phyloP scores from a whole-genome alignment of 169 alveolate genomes.

The Plasmodium relictum region DNA sequence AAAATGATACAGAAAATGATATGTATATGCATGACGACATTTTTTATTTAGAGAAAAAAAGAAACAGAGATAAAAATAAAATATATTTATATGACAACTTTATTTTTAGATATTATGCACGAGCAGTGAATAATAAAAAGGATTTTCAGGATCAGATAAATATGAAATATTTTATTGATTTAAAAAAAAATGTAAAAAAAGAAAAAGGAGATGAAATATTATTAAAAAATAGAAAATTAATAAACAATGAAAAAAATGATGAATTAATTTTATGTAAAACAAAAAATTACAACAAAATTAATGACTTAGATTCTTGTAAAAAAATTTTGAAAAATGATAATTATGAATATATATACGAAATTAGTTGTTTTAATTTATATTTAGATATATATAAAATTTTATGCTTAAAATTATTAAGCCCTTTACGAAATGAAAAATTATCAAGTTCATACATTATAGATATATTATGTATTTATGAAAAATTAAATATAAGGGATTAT shows the following conservation, averaged over 20 bases:
- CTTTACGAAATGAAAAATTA: constrained; percentile 19
- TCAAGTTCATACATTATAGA: constrained; percentile 2
- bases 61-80: constrained; percentile 53
- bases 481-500: constrained; percentile 62
- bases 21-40: constrained; percentile 52
- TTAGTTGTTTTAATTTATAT: constrained; percentile 33
- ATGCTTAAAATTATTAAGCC: constrained; percentile 33
- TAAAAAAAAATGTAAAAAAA: neutral
- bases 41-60: constrained; percentile 38
- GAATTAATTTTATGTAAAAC: neutral
- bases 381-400: constrained; percentile 63
- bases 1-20: neutral
- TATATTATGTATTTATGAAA: constrained; percentile 49
- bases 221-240: neutral
- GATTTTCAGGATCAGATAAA: neutral
- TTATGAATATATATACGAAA: neutral
- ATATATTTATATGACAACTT: constrained; percentile 45
- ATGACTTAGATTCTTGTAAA: too few relatives aligned
- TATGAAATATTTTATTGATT: constrained; percentile 25
- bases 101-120: constrained; percentile 54
- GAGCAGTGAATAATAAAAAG: neutral
- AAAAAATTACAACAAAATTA: too few relatives aligned
- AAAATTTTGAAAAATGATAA: neutral
- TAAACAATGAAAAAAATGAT: neutral
- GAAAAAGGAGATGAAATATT: neutral